Percentiles rank a stretch among this genome's conserved stretches.
These are phyloP conservation scores for Rubroshorea leprosula DNA, from an alignment of 345 rosid genomes.

Conservation along the genomic window DNA sequence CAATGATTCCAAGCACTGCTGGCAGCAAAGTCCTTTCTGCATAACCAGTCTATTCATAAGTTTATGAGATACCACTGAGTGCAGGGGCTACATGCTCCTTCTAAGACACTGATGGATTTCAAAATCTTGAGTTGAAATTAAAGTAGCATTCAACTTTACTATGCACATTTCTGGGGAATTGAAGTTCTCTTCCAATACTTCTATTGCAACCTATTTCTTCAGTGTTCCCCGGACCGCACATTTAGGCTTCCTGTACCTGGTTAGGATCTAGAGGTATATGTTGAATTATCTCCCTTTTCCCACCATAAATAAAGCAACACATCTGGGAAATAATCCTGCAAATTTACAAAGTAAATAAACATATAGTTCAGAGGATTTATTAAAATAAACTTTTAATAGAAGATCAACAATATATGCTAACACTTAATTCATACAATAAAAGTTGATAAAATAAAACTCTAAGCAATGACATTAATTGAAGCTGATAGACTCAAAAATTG, in stretches of 20 bases:
- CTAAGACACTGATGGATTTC: neutral
- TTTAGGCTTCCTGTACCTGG: neutral
- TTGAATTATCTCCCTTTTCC: neutral
- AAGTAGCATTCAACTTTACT: neutral
- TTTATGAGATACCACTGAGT: too few relatives aligned
- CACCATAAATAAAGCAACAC: neutral
- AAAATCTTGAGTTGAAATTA: neutral
- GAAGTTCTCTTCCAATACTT: neutral
- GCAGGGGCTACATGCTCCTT: neutral
- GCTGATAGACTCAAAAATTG: too few relatives aligned
- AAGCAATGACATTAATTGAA: too few relatives aligned
- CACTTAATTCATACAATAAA: too few relatives aligned
- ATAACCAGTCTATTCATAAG: too few relatives aligned
- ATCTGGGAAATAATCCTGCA: neutral
- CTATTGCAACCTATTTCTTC: neutral
- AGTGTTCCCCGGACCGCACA: neutral
- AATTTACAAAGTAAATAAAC: neutral
- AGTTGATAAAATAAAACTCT: too few relatives aligned
- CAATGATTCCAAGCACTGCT: too few relatives aligned
- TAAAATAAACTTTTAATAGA: too few relatives aligned
- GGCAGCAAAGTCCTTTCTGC: too few relatives aligned
- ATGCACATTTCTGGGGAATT: neutral
- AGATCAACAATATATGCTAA: too few relatives aligned
- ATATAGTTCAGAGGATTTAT: too few relatives aligned
- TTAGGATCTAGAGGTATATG: neutral